These are phyloP conservation scores for Populus hybrid DNA, from an alignment of 441 rosid species.

Conservation along the genomic window DNA sequence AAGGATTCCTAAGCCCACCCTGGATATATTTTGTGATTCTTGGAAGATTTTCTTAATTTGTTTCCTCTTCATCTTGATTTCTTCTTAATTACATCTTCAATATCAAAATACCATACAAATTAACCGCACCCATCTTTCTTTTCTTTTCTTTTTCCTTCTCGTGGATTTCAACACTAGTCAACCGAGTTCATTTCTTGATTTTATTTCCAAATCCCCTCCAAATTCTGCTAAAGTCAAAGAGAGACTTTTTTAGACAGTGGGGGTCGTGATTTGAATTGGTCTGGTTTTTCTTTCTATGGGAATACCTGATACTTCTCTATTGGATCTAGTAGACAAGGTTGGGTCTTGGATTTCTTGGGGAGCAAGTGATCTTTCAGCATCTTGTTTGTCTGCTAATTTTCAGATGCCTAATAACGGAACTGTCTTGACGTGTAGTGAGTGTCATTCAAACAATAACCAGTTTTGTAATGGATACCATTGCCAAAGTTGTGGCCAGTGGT, in stretches of 20 bases:
- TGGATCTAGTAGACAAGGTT: slow-evolving; percentile 67
- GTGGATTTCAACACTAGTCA: slow-evolving; percentile 34
- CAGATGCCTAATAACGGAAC: slow-evolving; percentile 42
- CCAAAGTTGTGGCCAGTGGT: slow-evolving; percentile 54
- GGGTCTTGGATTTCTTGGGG: slow-evolving; percentile 74
- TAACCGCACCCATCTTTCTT: slow-evolving; percentile 19
- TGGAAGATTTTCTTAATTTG: slow-evolving; percentile 37
- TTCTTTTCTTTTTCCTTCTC: slow-evolving; percentile 65
- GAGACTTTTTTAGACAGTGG: background rate
- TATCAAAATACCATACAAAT: slow-evolving; percentile 1
- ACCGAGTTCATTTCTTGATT: slow-evolving; percentile 9
- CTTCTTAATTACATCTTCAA: slow-evolving; percentile 1
- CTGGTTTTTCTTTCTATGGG: slow-evolving; percentile 57
- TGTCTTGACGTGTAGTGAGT: slow-evolving; percentile 46
- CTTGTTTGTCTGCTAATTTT: slow-evolving; percentile 32
- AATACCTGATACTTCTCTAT: slow-evolving; percentile 64
- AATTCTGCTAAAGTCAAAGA: slow-evolving; percentile 4
- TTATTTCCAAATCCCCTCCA: background rate
- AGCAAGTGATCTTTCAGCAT: slow-evolving; percentile 47
- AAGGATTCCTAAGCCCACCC: slow-evolving; percentile 22
- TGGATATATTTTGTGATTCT: slow-evolving; percentile 43
- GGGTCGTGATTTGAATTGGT: slow-evolving; percentile 18
- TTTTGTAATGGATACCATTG: slow-evolving; percentile 44
- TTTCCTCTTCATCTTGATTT: slow-evolving; percentile 8
- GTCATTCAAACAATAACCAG: slow-evolving; percentile 33